These are phyloP conservation scores for Geoglossum glabrum DNA, from an alignment of 495 filamentous ascomycete genomes.

Conservation along the genomic window DNA sequence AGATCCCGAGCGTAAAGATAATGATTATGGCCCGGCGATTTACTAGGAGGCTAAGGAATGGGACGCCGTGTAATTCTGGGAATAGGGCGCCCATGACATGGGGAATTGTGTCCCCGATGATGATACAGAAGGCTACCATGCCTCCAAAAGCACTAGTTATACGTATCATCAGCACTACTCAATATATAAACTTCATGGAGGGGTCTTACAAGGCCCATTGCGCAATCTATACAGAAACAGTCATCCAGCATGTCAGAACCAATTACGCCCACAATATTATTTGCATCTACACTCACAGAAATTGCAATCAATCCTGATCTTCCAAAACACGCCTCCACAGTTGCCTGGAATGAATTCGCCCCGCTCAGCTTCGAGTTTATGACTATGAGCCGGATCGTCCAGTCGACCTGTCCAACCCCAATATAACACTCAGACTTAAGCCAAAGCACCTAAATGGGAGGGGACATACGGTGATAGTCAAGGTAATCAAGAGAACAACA, in stretches of 20 bases:
- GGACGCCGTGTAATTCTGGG: slow-evolving; percentile 48
- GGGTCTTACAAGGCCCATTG: slow-evolving; percentile 69
- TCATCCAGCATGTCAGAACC: no score
- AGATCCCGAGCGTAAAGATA: slow-evolving; percentile 62
- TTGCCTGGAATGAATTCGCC: slow-evolving; percentile 80
- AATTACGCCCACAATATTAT: no score
- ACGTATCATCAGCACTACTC: background rate
- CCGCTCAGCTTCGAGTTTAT: slow-evolving; percentile 89
- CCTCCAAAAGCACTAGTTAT: slow-evolving; percentile 63
- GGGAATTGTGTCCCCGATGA: slow-evolving; percentile 88
- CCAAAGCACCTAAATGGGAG: background rate
- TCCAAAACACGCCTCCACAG: slow-evolving; percentile 86
- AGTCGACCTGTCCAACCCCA: slow-evolving; percentile 38
- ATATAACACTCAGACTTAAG: slow-evolving; percentile 3
- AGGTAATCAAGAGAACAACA: slow-evolving; percentile 47
- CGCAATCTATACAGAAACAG: slow-evolving; percentile 40
- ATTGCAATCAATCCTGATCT: slow-evolving; percentile 75
- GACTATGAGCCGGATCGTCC: slow-evolving; percentile 93
- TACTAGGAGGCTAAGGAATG: slow-evolving; percentile 62
- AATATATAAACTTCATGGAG: background rate
- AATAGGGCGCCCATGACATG: slow-evolving; percentile 69
- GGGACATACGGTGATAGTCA: slow-evolving; percentile 48
- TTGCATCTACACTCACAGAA: slow-evolving; percentile 22
- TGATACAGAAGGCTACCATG: slow-evolving; percentile 95
- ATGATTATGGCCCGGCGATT: slow-evolving; percentile 69